phyloP scores from a whole-genome alignment of 306 rosid species.

The Myrica gale region DNA sequence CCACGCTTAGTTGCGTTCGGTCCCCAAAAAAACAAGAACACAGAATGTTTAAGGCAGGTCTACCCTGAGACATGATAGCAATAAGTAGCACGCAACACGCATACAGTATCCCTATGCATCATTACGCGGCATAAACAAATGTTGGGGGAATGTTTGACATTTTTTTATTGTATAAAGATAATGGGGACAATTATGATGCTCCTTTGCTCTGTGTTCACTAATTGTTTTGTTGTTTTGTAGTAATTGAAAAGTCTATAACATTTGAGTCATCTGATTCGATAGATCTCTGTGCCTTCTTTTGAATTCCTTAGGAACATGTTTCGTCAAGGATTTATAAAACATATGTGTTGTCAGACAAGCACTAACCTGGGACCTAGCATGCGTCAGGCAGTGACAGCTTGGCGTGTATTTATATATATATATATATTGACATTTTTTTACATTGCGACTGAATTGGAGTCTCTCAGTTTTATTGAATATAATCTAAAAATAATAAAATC shows the following conservation, averaged over 20 bases:
- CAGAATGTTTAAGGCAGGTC: not conserved
- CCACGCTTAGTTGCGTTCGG: too few relatives aligned
- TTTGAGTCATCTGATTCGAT: slow-evolving; percentile 33
- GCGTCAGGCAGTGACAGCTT: slow-evolving; percentile 4
- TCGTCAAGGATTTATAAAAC: slow-evolving; percentile 41
- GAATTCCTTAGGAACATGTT: slow-evolving; percentile 47
- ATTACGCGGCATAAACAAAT: slow-evolving; percentile 38
- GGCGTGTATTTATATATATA: slow-evolving; percentile 6
- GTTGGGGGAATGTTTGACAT: slow-evolving; percentile 20
- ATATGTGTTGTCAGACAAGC: slow-evolving; percentile 83
- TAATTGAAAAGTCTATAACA: slow-evolving; percentile 42
- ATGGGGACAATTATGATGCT: slow-evolving; percentile 66
- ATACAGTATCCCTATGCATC: slow-evolving; percentile 36
- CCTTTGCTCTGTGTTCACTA: slow-evolving; percentile 47
- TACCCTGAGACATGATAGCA: slow-evolving; percentile 25
- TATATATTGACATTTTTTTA: too few relatives aligned
- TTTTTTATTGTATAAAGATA: slow-evolving; percentile 23
- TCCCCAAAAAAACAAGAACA: not conserved
- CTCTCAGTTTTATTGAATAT: slow-evolving; percentile 75
- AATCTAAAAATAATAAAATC: slow-evolving; percentile 31
- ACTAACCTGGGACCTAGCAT: slow-evolving; percentile 25
- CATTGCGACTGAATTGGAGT: slow-evolving; percentile 75
- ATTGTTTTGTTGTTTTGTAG: slow-evolving; percentile 70
- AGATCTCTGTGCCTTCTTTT: slow-evolving; percentile 39
- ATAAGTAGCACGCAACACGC: slow-evolving; percentile 43